A percentile compares a stretch with the other conserved stretches of the same genome.
phyloP scores from a whole-genome alignment of 805 yeast species.

The Yarrowia yakushimensis region DNA sequence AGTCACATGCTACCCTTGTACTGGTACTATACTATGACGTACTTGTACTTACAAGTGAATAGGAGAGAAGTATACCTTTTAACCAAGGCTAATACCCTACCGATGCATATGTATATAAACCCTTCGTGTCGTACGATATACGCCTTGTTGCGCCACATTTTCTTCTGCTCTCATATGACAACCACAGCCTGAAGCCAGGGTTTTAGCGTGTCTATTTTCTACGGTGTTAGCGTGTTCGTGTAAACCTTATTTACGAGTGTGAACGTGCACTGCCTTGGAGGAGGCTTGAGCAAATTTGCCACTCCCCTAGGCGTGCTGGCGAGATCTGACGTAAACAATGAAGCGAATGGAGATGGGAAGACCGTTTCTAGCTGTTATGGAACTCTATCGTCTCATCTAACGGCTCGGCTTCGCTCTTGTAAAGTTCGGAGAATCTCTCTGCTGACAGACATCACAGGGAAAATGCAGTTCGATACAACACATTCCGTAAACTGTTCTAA shows the following conservation, averaged over 20 bases:
- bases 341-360: background rate
- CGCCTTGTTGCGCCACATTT: too few relatives aligned
- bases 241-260: background rate
- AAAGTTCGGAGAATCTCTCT: constrained; percentile 4
- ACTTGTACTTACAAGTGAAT: too few relatives aligned
- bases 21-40: too few relatives aligned
- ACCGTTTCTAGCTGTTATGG: background rate
- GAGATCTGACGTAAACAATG: background rate
- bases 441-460: background rate
- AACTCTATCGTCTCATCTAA: background rate
- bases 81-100: too few relatives aligned
- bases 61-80: too few relatives aligned
- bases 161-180: too few relatives aligned
- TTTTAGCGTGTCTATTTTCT: constrained; percentile 6
- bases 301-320: background rate
- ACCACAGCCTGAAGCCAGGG: background rate
- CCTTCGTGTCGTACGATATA: too few relatives aligned
- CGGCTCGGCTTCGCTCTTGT: background rate
- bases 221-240: constrained; percentile 1
- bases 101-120: too few relatives aligned
- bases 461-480: constrained; percentile 7
- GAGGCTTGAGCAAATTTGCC: background rate
- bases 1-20: too few relatives aligned
- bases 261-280: background rate
- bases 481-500: background rate